Conservation (phyloP, 1,284 basidiomycete species). For the Sphaerobolus stellatus region DNA sequence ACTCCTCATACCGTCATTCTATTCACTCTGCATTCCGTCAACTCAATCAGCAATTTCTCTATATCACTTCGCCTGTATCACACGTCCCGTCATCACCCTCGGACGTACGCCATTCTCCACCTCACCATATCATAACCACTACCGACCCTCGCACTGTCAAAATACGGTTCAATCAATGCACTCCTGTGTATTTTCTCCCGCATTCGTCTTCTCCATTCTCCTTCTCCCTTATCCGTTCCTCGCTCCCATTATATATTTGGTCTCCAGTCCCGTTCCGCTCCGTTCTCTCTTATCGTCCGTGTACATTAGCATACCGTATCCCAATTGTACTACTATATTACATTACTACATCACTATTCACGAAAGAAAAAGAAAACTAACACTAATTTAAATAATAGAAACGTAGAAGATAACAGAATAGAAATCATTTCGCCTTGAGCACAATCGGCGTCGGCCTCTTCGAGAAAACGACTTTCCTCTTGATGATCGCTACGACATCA, state of each 20-base stretch:
- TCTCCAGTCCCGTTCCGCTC: neutral
- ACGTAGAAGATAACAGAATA: too few relatives aligned
- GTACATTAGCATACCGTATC: neutral
- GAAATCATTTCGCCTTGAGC: conserved; percentile 20
- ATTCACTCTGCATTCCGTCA: conserved; percentile 1
- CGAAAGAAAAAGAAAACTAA: neutral
- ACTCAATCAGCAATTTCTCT: neutral
- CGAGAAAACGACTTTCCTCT: conserved; percentile 75
- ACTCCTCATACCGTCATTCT: neutral
- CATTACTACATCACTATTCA: neutral
- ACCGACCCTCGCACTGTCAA: neutral
- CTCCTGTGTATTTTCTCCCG: neutral
- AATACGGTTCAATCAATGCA: neutral
- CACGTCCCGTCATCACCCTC: conserved; percentile 2
- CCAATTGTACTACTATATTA: neutral
- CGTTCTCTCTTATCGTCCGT: neutral
- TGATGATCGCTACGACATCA: conserved; percentile 60
- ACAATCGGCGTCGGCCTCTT: conserved; percentile 74
- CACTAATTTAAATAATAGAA: neutral
- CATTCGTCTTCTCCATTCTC: neutral
- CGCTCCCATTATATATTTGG: neutral
- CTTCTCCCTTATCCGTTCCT: neutral
- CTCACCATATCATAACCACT: neutral
- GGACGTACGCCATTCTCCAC: neutral
- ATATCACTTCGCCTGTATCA: neutral